Conservation (phyloP, 129 eudicot genomes). For the Heracleum sosnowskyi region DNA sequence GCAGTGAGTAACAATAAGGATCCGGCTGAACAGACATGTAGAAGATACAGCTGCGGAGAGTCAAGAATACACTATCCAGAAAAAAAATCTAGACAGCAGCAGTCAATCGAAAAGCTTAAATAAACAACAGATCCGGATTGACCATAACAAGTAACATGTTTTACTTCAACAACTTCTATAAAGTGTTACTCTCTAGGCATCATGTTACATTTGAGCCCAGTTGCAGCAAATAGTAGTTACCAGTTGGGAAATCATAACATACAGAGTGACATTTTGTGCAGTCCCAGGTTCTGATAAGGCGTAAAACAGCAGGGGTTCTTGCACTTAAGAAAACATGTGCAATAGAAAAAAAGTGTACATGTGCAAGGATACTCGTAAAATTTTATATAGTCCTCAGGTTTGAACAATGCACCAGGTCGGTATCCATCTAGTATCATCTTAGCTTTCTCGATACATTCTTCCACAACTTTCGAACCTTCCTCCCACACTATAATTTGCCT, state of each 20-base stretch:
- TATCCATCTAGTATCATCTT: slow-evolving; percentile 42
- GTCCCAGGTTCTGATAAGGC: not conserved
- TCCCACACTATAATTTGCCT: slow-evolving; percentile 20
- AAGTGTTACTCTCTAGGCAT: not conserved
- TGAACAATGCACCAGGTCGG: slow-evolving; percentile 27
- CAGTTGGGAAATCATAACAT: not conserved
- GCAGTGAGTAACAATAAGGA: slow-evolving; percentile 26
- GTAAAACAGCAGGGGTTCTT: not conserved
- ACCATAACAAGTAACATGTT: not conserved
- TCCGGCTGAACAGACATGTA: slow-evolving; percentile 39
- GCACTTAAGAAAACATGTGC: not conserved
- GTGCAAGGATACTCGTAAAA: slow-evolving; percentile 49
- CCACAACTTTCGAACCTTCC: slow-evolving; percentile 33
- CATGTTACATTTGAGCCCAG: not conserved
- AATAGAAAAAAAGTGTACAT: not conserved
- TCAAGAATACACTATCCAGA: slow-evolving; percentile 21
- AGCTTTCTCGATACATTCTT: slow-evolving; percentile 34
- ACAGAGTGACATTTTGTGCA: not conserved
- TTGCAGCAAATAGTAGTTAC: not conserved
- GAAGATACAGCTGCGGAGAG: slow-evolving; percentile 46
- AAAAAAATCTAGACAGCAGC: not conserved
- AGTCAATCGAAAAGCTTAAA: not conserved
- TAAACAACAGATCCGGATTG: not conserved
- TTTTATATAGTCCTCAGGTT: slow-evolving; percentile 40
- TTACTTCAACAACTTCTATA: not conserved